Percentiles rank a stretch among this genome's conserved stretches.
Conservation (phyloP, 1,284 basidiomycete species). For the Porodaedalea pini region DNA sequence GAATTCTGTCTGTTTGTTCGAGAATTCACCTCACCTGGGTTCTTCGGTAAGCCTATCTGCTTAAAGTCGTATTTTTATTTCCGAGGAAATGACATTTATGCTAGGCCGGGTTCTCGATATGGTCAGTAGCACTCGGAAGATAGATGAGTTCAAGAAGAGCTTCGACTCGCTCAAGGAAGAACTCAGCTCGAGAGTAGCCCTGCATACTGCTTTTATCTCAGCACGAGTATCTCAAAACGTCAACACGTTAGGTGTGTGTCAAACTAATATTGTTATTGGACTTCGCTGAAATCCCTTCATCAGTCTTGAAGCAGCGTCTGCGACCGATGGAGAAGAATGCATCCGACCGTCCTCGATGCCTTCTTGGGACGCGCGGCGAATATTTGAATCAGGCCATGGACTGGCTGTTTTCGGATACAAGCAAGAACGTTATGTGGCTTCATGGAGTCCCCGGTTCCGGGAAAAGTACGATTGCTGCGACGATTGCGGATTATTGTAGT, state of each 20-base stretch:
- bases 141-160: background rate
- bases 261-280: background rate
- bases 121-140: background rate
- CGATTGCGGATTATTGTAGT: conserved; percentile 22
- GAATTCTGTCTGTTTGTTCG: conserved; percentile 1
- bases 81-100: background rate
- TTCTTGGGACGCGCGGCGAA: background rate
- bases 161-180: background rate
- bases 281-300: background rate
- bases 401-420: background rate
- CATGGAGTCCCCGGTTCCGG: conserved; percentile 19
- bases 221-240: background rate
- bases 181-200: background rate
- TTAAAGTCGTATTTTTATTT: no score
- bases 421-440: background rate
- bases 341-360: background rate
- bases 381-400: background rate
- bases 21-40: background rate
- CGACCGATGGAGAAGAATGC: background rate
- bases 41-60: background rate
- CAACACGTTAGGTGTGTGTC: background rate
- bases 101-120: background rate
- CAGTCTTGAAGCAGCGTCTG: background rate
- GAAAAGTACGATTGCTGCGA: conserved; percentile 27
- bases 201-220: background rate